Evolutionary conservation across 805 yeast species (phyloP).

Genomic region (Brettanomyces sp.): DNA sequence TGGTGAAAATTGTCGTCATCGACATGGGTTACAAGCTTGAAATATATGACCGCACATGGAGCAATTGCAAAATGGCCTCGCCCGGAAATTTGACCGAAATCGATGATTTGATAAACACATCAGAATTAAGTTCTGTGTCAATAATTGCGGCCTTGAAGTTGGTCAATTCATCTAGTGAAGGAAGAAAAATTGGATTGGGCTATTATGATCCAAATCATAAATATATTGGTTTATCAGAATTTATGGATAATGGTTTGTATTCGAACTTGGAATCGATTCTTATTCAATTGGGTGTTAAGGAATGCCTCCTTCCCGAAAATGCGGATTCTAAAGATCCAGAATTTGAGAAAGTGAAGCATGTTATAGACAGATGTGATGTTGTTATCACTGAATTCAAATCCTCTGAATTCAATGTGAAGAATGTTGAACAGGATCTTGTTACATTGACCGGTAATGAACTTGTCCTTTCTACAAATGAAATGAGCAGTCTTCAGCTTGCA

Average conservation of each 20-base stretch:
- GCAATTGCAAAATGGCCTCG: constrained; percentile 51
- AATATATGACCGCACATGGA: constrained; percentile 64
- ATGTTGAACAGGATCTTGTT: constrained; percentile 70
- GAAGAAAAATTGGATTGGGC: constrained; percentile 63
- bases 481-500: constrained; percentile 40
- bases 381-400: constrained; percentile 54
- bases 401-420: constrained; percentile 51
- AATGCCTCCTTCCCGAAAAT: constrained; percentile 52
- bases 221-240: constrained; percentile 64
- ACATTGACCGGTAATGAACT: constrained; percentile 55
- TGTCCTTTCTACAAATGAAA: constrained; percentile 46
- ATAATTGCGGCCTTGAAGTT: constrained; percentile 46
- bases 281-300: constrained; percentile 85
- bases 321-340: constrained; percentile 35
- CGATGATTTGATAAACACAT: constrained; percentile 54
- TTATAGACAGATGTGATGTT: constrained; percentile 71
- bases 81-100: constrained; percentile 83
- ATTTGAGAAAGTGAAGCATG: constrained; percentile 53
- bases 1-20: constrained; percentile 58
- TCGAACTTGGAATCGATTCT: constrained; percentile 79
- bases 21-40: constrained; percentile 72
- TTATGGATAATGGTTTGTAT: constrained; percentile 78
- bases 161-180: constrained; percentile 29
- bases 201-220: constrained; percentile 66
- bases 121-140: constrained; percentile 27